Conservation (phyloP, 441 rosid genomes). For the Bruguiera hainesii region DNA sequence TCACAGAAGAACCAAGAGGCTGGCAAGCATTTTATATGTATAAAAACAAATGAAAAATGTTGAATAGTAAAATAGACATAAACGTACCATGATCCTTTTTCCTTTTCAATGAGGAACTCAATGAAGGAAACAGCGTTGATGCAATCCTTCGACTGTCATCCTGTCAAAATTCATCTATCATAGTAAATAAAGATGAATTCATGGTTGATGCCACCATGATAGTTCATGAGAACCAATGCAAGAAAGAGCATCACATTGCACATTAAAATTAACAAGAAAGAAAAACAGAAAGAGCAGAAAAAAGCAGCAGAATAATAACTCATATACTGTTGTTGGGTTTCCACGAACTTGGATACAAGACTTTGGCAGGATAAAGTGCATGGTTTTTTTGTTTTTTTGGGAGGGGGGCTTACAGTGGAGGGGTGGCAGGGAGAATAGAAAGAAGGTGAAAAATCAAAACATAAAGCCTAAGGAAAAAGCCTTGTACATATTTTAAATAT, state of each 20-base stretch:
- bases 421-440: too few relatives aligned
- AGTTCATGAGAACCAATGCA: background rate
- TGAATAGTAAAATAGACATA: background rate
- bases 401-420: too few relatives aligned
- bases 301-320: too few relatives aligned
- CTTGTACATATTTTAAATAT: too few relatives aligned
- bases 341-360: too few relatives aligned
- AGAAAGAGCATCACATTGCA: background rate
- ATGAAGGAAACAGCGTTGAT: conserved; percentile 59
- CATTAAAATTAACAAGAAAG: too few relatives aligned
- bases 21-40: background rate
- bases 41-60: background rate
- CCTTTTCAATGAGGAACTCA: conserved; percentile 52
- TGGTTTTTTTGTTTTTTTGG: too few relatives aligned
- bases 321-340: too few relatives aligned
- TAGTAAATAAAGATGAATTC: conserved; percentile 1
- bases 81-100: conserved; percentile 78
- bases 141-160: conserved; percentile 84
- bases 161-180: conserved; percentile 37
- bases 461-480: too few relatives aligned
- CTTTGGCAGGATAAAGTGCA: too few relatives aligned
- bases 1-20: background rate
- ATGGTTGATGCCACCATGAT: background rate
- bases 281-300: too few relatives aligned
- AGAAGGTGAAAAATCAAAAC: too few relatives aligned